Percentiles rank a stretch among this genome's conserved stretches.
These are phyloP conservation scores for Sisymbrium altissimum DNA, from an alignment of 345 rosid genomes.

Conservation along the genomic window DNA sequence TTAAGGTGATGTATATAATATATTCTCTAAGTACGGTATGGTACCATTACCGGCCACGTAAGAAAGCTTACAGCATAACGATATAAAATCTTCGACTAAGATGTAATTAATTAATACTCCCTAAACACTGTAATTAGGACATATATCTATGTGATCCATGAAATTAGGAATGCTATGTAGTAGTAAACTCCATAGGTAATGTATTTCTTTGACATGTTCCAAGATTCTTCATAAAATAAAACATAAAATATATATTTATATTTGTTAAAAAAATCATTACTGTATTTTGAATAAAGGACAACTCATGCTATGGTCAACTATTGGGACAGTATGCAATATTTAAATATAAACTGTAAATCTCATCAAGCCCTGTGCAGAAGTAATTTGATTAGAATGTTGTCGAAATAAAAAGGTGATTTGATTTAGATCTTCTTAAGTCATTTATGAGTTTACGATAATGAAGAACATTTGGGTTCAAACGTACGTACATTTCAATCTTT, in stretches of 20 bases:
- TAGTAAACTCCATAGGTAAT: conserved; percentile 1
- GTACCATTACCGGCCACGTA: conserved; percentile 22
- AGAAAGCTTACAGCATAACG: conserved; percentile 2
- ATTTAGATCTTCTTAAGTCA: neutral
- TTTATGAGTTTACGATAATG: neutral
- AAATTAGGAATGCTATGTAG: conserved; percentile 19
- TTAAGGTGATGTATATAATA: conserved; percentile 1
- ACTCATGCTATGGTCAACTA: conserved; percentile 13
- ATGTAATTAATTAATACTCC: neutral
- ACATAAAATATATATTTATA: neutral
- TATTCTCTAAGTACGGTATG: conserved; percentile 22
- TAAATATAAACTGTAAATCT: neutral
- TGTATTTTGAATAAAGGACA: neutral
- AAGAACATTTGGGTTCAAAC: neutral
- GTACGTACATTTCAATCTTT: neutral
- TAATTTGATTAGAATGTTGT: neutral
- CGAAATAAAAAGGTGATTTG: neutral
- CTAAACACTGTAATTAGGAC: neutral
- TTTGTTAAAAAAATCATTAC: neutral
- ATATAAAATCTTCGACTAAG: neutral
- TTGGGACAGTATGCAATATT: neutral
- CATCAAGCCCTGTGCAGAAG: neutral
- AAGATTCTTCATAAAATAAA: neutral
- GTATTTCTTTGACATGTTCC: conserved; percentile 2
- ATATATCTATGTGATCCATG: conserved; percentile 8